These are phyloP conservation scores for Colletotrichum kahawae DNA, from an alignment of 2,329 filamentous ascomycete species.

Conservation along the genomic window DNA sequence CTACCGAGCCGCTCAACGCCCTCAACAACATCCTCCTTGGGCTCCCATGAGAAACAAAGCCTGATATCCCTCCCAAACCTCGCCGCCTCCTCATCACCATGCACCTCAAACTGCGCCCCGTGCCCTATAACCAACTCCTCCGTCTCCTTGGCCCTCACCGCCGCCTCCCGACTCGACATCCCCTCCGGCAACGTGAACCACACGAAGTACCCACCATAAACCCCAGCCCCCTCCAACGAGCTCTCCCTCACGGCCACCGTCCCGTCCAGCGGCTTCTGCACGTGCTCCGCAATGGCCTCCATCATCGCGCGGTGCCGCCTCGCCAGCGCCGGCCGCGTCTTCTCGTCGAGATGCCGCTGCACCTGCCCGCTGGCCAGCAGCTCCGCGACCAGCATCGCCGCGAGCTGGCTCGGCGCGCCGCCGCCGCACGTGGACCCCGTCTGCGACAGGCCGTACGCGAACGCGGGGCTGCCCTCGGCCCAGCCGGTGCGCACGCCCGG, in stretches of 20 bases:
- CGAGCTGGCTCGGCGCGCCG: constrained; percentile 62
- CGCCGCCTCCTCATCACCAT: constrained; percentile 56
- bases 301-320: constrained; percentile 57
- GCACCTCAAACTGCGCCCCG: constrained; percentile 73
- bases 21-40: constrained; percentile 67
- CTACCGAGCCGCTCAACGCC: constrained; percentile 68
- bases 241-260: constrained; percentile 54
- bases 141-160: constrained; percentile 60
- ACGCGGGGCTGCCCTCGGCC: constrained; percentile 72
- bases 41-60: constrained; percentile 76
- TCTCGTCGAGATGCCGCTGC: constrained; percentile 45
- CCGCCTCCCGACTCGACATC: constrained; percentile 59
- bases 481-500: constrained; percentile 89
- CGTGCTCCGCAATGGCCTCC: constrained; percentile 55
- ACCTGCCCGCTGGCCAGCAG: constrained; percentile 51
- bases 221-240: constrained; percentile 39
- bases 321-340: constrained; percentile 50
- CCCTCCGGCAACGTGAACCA: constrained; percentile 71
- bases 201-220: constrained; percentile 85
- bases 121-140: constrained; percentile 72
- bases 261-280: constrained; percentile 60
- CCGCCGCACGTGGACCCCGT: constrained; percentile 61
- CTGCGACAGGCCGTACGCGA: constrained; percentile 55
- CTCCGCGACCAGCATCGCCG: constrained; percentile 55
- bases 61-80: constrained; percentile 66